Conservation (phyloP, 169 alveolate genomes). For the Neospora caninum region DNA sequence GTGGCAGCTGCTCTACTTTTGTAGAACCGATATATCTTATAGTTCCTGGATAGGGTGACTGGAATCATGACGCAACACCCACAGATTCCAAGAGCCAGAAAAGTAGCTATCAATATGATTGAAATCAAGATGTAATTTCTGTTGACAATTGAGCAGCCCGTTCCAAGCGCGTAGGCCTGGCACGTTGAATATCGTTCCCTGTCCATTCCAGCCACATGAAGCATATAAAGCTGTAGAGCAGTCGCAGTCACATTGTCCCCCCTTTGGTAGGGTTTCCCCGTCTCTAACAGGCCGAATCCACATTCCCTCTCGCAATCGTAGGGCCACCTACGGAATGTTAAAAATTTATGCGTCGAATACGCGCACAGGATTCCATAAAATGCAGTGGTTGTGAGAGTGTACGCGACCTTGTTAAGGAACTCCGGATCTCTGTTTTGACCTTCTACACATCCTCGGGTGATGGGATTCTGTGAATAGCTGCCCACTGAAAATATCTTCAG, state of each 20-base stretch:
- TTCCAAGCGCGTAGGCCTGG: not conserved
- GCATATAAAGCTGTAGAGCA: not conserved
- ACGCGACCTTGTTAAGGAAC: not conserved
- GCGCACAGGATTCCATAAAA: not conserved
- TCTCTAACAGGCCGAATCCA: not conserved
- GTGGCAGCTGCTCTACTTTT: not conserved
- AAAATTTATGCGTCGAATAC: not conserved
- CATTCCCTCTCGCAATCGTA: not conserved
- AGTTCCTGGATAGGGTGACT: not conserved
- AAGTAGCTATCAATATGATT: not conserved
- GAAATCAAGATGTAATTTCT: not conserved
- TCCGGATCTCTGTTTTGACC: not conserved
- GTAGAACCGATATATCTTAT: not conserved
- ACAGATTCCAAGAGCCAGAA: not conserved
- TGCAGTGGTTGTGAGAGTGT: not conserved
- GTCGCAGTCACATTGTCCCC: not conserved
- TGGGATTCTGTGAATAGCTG: not conserved
- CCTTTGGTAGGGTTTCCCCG: not conserved
- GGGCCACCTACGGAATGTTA: not conserved
- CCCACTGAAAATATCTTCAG: not conserved
- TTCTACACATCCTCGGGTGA: not conserved
- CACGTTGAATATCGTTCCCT: not conserved
- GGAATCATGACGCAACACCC: slow-evolving; percentile 9
- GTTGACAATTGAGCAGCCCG: not conserved
- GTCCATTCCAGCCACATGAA: not conserved